Evolutionary conservation across 2,329 filamentous ascomycete genomes (phyloP), one percentile per base, ranked within the genome.

Genomic region (Colletotrichum liaoningense): DNA sequence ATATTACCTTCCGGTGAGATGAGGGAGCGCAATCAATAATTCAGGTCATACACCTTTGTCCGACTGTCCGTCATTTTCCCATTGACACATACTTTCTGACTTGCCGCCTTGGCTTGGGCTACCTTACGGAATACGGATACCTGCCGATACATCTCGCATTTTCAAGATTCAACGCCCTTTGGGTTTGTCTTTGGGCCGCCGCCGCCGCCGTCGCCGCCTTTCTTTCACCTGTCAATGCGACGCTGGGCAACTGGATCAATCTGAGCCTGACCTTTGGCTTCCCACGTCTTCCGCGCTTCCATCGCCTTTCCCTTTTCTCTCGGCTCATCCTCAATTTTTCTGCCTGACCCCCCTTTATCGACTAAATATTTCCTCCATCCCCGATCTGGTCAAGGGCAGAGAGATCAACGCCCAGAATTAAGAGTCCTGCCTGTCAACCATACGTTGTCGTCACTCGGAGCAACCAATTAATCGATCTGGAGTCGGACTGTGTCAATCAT

Each of bases 1-100:
- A 19, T 68, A 89, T 83, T 30, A 93, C 86, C 56, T 88, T 82
- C 16, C 19, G 46, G 58, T 63, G 69, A 69, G 66, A 72, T 63
- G 66, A 69, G 42, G 42, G 42, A 56, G 52, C 28, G 62, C 55
- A 66, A 59, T 67, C 68, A 60, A 49, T 57, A 69, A 63, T 69
- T 30, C 74, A 93, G 85, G 63, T 88, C 33, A 86, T 63, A n/a
- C 8, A 56, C 24, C 52, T 12, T 12, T 35, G 33, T 12, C 33
- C 33, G 33, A 35, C 33, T 60, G 60, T 54, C 63, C 30, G 33
- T 57, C 35, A 56, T n/a, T 42, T 24, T 46, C 7, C 12, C 69
- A 33, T 33, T 49, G 46, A 38, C 22, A 56, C 69, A 55, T 63
- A 56, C 55, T 46, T 69, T 55, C 30, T 59, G 56, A 6, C 35